A percentile compares a stretch with the other conserved stretches of the same genome.
Evolutionary conservation across 164 flowering plant genomes (phyloP).

Genomic region (Brasenia schreberi): DNA sequence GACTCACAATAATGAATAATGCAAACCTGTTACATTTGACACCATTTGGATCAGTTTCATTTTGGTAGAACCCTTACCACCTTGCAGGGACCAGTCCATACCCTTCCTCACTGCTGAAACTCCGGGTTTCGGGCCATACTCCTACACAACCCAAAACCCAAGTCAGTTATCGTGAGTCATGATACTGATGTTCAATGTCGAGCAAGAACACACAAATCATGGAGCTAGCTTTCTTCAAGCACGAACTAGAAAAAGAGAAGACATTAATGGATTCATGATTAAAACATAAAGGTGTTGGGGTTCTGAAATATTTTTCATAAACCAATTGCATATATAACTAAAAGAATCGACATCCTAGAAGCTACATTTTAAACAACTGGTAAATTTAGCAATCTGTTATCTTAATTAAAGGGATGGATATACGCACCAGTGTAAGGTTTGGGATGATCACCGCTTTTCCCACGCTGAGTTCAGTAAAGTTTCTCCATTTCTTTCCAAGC

Average conservation of each 20-base stretch:
- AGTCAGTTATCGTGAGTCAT: too few species aligned
- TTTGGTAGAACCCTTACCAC: background rate
- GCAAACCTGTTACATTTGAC: conserved; percentile 1
- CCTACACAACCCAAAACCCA: background rate
- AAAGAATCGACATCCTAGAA: too few species aligned
- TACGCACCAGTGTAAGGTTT: conserved; percentile 20
- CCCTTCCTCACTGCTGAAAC: conserved; percentile 2
- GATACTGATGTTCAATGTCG: too few species aligned
- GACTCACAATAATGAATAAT: background rate
- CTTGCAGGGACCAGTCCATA: background rate
- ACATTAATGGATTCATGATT: too few species aligned
- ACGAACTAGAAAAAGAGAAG: too few species aligned
- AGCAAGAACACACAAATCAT: too few species aligned
- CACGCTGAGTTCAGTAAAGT: conserved; percentile 15
- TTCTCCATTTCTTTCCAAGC: conserved; percentile 23
- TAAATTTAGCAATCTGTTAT: background rate
- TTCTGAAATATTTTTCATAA: too few species aligned
- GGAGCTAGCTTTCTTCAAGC: too few species aligned
- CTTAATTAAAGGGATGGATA: background rate
- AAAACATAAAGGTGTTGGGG: too few species aligned
- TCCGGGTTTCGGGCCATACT: background rate
- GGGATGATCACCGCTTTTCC: conserved; percentile 29
- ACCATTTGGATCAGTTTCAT: background rate
- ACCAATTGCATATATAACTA: too few species aligned
- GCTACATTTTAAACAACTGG: too few species aligned